Percentiles rank a stretch among this genome's conserved stretches.
These are phyloP conservation scores for Melocanna baccifera DNA, from an alignment of 176 grass and related monocot species.

Conservation along the genomic window DNA sequence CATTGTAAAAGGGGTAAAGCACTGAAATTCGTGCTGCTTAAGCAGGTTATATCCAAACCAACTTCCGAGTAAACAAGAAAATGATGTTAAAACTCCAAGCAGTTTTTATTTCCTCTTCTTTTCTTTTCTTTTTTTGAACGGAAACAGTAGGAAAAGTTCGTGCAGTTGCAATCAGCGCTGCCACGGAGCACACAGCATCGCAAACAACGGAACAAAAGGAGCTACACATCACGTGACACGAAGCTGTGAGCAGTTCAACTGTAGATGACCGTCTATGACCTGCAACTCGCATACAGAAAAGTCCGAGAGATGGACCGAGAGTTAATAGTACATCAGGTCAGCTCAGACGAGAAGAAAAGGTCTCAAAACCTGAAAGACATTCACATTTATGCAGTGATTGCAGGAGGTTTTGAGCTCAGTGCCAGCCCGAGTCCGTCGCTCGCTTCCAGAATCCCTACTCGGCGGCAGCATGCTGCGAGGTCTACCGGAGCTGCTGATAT, in stretches of 20 bases:
- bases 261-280: neutral
- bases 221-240: neutral
- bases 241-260: neutral
- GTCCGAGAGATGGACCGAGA: neutral
- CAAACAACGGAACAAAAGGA: neutral
- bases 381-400: neutral
- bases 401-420: neutral
- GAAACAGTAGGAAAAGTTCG: neutral
- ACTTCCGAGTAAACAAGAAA: neutral
- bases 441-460: constrained; percentile 17
- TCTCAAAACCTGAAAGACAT: neutral
- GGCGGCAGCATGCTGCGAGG: constrained; percentile 19
- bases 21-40: neutral
- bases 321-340: neutral
- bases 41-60: neutral
- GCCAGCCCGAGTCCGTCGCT: neutral
- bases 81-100: neutral
- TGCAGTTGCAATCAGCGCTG: neutral
- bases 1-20: neutral
- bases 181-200: neutral
- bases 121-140: too few relatives aligned
- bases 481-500: neutral
- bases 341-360: neutral
- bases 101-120: neutral
- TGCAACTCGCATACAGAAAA: neutral